phyloP scores from a whole-genome alignment of 1,284 basidiomycete species.

The Coniferiporia sulphurascens region DNA sequence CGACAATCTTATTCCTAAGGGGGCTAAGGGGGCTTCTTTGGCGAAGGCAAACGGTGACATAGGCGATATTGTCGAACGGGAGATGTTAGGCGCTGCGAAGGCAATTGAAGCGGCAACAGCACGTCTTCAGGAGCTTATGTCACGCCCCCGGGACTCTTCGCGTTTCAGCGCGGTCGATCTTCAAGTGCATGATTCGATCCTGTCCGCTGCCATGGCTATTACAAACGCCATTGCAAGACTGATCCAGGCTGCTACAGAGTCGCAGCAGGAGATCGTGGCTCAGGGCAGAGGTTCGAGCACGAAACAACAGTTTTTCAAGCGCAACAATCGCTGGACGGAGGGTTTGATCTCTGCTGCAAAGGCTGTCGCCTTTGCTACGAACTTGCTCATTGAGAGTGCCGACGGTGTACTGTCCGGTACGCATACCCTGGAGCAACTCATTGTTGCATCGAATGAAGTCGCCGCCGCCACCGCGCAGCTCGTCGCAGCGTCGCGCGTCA shows the following conservation, averaged over 20 bases:
- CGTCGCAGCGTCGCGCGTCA: slow-evolving; percentile 96
- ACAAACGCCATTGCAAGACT: slow-evolving; percentile 92
- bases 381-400: slow-evolving; percentile 92
- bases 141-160: slow-evolving; percentile 78
- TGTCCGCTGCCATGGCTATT: slow-evolving; percentile 90
- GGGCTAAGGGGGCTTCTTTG: slow-evolving; percentile 63
- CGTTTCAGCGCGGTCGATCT: slow-evolving; percentile 89
- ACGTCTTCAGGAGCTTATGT: slow-evolving; percentile 86
- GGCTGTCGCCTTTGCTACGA: slow-evolving; percentile 97
- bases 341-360: slow-evolving; percentile 98
- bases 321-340: slow-evolving; percentile 99
- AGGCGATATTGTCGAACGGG: slow-evolving; percentile 93
- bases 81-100: slow-evolving; percentile 91
- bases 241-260: slow-evolving; percentile 95
- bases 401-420: slow-evolving; percentile 97
- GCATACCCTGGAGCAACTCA: slow-evolving; percentile 96
- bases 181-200: slow-evolving; percentile 97
- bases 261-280: slow-evolving; percentile 96
- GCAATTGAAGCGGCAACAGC: slow-evolving; percentile 94
- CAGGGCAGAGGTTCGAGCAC: slow-evolving; percentile 91
- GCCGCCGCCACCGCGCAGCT: slow-evolving; percentile 96
- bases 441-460: slow-evolving; percentile 98
- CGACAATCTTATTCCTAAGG: slow-evolving; percentile 85
- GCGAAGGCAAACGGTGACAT: slow-evolving; percentile 88
- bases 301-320: slow-evolving; percentile 97